These are phyloP conservation scores for Hortaea werneckii DNA, from an alignment of 2,329 filamentous ascomycete species.

Conservation along the genomic window DNA sequence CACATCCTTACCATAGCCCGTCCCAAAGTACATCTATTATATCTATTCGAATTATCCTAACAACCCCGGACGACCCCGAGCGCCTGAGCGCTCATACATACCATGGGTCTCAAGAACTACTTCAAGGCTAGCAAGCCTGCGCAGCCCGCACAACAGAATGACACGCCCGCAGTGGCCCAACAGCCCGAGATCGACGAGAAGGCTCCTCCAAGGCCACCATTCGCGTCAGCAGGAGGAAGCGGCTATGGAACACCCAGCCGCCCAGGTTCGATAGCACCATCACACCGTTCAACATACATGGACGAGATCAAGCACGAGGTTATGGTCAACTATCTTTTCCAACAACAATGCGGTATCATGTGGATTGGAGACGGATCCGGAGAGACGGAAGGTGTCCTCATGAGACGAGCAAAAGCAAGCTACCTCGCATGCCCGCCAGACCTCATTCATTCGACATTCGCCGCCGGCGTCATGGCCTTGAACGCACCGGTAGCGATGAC, in stretches of 20 bases:
- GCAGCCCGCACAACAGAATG: conserved; percentile 11
- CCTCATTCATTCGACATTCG: conserved; percentile 53
- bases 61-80: neutral
- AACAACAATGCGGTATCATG: conserved; percentile 64
- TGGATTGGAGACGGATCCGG: conserved; percentile 64
- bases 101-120: conserved; percentile 53
- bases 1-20: no score
- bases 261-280: conserved; percentile 38
- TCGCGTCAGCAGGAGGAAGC: neutral
- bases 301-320: conserved; percentile 43
- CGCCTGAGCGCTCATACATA: conserved; percentile 3
- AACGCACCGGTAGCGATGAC: conserved; percentile 76
- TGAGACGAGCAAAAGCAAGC: conserved; percentile 56
- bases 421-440: conserved; percentile 66
- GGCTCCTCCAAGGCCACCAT: neutral
- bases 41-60: no score
- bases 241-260: conserved; percentile 38
- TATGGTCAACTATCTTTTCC: conserved; percentile 74
- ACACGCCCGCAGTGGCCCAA: conserved; percentile 17
- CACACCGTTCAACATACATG: conserved; percentile 7
- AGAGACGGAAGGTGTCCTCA: conserved; percentile 60
- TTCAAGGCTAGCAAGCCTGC: conserved; percentile 47
- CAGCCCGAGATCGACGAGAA: conserved; percentile 1
- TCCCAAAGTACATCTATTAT: no score
- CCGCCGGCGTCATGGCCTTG: conserved; percentile 54